These are phyloP conservation scores for Glycine tomentella DNA, from an alignment of 306 rosid species.

Conservation along the genomic window DNA sequence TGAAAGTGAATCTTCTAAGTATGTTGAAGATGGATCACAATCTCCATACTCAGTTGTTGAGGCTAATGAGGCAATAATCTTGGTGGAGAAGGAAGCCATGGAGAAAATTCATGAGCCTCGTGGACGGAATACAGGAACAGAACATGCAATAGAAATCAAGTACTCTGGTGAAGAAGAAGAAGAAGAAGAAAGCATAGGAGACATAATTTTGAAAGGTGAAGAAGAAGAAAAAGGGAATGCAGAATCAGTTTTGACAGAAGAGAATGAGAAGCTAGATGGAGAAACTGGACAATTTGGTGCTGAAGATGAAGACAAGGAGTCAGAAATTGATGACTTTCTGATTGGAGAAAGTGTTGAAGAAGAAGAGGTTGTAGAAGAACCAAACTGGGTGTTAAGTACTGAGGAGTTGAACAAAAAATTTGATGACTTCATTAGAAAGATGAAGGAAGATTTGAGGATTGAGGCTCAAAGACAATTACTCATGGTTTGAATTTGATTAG, in stretches of 20 bases:
- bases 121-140: conserved; percentile 28
- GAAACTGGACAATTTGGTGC: conserved; percentile 19
- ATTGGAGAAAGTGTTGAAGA: conserved; percentile 46
- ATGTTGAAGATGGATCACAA: conserved; percentile 39
- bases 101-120: conserved; percentile 29
- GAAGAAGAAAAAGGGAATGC: conserved; percentile 33
- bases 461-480: conserved; percentile 68
- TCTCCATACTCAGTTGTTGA: conserved; percentile 31
- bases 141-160: conserved; percentile 41
- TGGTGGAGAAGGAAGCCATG: conserved; percentile 1
- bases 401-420: conserved; percentile 82
- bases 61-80: conserved; percentile 38
- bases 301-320: conserved; percentile 27
- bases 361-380: conserved; percentile 49
- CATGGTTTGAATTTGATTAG: conserved; percentile 52
- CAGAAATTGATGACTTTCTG: conserved; percentile 16
- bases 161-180: conserved; percentile 23
- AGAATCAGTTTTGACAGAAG: conserved; percentile 22
- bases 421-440: conserved; percentile 81
- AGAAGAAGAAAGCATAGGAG: conserved; percentile 29
- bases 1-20: conserved; percentile 34
- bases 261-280: conserved; percentile 24
- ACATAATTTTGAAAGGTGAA: conserved; percentile 18
- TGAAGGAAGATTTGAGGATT: conserved; percentile 70
- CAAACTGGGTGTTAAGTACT: conserved; percentile 54